These are phyloP conservation scores for Pulveroboletus sp. DNA, from an alignment of 768 basidiomycete species.

Conservation along the genomic window DNA sequence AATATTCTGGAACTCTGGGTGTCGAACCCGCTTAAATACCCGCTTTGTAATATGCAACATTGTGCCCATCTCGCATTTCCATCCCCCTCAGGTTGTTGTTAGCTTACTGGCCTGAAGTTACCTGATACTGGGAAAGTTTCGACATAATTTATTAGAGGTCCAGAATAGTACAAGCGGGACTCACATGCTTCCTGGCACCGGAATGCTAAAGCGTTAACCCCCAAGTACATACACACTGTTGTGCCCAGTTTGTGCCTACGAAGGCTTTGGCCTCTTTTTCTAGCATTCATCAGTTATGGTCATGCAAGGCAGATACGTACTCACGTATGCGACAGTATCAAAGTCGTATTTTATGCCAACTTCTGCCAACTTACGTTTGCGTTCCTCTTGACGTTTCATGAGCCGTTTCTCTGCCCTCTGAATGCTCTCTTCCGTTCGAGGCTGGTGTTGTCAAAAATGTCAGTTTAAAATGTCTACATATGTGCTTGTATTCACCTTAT, in stretches of 20 bases:
- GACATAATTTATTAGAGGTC: too few species aligned
- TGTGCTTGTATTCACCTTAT: slow-evolving; percentile 56
- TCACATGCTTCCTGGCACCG: too few species aligned
- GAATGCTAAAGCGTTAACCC: too few species aligned
- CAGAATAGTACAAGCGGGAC: too few species aligned
- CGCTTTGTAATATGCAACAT: slow-evolving; percentile 8
- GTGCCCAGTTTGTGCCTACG: slow-evolving; percentile 12
- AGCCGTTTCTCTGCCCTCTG: slow-evolving; percentile 63
- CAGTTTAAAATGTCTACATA: not conserved
- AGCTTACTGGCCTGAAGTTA: too few species aligned
- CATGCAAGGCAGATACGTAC: slow-evolving; percentile 28
- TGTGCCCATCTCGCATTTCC: not conserved
- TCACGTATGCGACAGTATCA: slow-evolving; percentile 76
- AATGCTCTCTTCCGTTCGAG: slow-evolving; percentile 71
- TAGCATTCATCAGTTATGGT: slow-evolving; percentile 2
- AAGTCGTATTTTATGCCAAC: slow-evolving; percentile 89
- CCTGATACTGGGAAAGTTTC: too few species aligned
- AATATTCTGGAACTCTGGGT: not conserved
- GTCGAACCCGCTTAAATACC: not conserved
- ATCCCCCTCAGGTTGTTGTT: not conserved
- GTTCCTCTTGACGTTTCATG: slow-evolving; percentile 70
- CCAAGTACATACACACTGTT: not conserved
- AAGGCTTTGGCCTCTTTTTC: slow-evolving; percentile 37
- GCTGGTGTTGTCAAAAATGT: slow-evolving; percentile 29
- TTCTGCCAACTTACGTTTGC: slow-evolving; percentile 75